Percentiles rank a stretch among this genome's conserved stretches.
phyloP scores from a whole-genome alignment of 1,284 basidiomycete genomes.

The Entoloma clypeatum region DNA sequence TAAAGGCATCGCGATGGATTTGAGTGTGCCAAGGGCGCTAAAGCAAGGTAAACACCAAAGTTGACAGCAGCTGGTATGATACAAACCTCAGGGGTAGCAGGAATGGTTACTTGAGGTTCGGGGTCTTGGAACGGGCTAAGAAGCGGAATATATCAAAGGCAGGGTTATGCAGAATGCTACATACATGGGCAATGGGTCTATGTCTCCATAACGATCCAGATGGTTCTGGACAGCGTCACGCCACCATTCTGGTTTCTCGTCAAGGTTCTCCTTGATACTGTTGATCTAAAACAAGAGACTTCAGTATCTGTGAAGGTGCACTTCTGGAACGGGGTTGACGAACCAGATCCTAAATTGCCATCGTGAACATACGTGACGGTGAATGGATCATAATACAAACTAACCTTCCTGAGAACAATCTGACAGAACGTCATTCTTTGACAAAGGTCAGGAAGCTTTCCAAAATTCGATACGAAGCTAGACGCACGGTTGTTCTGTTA shows the following conservation, averaged over 20 bases:
- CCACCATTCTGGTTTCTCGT: conserved; percentile 1
- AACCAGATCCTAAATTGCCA: background rate
- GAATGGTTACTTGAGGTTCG: conserved; percentile 10
- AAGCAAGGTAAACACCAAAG: conserved; percentile 12
- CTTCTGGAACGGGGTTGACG: background rate
- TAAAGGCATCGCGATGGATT: conserved; percentile 35
- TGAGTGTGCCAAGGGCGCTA: conserved; percentile 30
- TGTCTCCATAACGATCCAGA: background rate
- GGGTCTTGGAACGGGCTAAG: conserved; percentile 8
- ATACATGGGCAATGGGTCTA: conserved; percentile 1
- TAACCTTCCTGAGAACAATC: conserved; percentile 2
- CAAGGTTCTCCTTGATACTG: background rate
- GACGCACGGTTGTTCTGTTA: conserved; percentile 2
- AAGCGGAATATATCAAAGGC: no score
- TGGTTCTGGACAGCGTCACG: background rate
- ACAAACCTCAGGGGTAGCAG: background rate
- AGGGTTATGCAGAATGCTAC: no score
- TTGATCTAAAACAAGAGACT: background rate
- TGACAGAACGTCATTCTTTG: conserved; percentile 2
- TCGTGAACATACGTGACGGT: background rate
- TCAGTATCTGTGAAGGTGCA: background rate
- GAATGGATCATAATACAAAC: background rate
- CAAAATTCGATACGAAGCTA: no score
- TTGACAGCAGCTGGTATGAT: background rate
- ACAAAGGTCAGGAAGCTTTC: background rate